phyloP scores from a whole-genome alignment of 2,329 filamentous ascomycete species.

The Fusarium sp. region DNA sequence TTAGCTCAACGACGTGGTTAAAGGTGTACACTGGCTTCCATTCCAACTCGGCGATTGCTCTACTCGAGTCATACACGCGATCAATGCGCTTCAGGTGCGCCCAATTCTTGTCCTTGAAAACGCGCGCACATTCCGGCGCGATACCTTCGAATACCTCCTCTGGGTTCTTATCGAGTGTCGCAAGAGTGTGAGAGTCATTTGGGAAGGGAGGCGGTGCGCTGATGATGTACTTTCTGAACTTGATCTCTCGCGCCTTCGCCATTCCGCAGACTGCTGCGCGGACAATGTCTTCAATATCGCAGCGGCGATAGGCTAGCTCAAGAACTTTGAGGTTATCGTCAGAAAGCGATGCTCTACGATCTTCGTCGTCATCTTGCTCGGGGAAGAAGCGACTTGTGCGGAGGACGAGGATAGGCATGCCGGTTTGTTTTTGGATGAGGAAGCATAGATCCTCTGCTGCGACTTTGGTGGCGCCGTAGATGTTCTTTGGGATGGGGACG shows the following conservation, averaged over 20 bases:
- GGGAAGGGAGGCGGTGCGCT: constrained; percentile 61
- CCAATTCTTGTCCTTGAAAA: constrained; percentile 57
- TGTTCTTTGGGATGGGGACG: constrained; percentile 62
- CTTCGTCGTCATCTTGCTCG: constrained; percentile 63
- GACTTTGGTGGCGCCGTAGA: constrained; percentile 65
- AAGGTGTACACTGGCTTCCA: constrained; percentile 63
- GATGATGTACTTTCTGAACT: constrained; percentile 61
- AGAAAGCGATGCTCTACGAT: constrained; percentile 54
- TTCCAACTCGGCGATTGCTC: constrained; percentile 58
- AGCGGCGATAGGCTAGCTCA: constrained; percentile 63
- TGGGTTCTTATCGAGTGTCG: constrained; percentile 54
- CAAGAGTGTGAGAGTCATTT: constrained; percentile 51
- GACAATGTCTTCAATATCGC: constrained; percentile 62
- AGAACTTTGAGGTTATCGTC: constrained; percentile 65
- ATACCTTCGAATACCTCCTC: constrained; percentile 50
- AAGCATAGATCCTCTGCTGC: constrained; percentile 65
- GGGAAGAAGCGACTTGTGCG: constrained; percentile 66
- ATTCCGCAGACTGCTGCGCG: constrained; percentile 59
- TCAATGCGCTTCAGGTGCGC: constrained; percentile 58
- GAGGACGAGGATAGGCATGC: constrained; percentile 60
- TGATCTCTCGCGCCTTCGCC: constrained; percentile 51
- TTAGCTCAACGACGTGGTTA: constrained; percentile 52
- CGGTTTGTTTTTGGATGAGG: constrained; percentile 57
- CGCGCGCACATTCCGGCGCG: constrained; percentile 49
- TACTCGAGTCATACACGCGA: constrained; percentile 62